Evolutionary conservation across 768 basidiomycete species (phyloP).

Genomic region (Fomitopsis pulvina): DNA sequence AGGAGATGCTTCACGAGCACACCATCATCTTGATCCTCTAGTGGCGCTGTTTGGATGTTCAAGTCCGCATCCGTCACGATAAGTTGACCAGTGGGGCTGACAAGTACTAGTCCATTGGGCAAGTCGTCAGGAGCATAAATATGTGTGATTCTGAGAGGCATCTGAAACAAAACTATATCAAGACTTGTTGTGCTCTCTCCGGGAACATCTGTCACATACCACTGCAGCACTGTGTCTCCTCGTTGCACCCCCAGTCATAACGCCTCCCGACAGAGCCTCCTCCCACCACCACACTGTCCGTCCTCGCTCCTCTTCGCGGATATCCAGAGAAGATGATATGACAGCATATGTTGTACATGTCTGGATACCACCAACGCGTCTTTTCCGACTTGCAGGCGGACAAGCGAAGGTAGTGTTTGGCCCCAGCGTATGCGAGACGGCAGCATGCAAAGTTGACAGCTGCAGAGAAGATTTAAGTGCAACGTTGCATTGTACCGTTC

Average conservation of each 20-base stretch:
- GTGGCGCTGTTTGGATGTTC: constrained; percentile 16
- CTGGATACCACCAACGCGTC: constrained; percentile 25
- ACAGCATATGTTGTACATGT: constrained; percentile 50
- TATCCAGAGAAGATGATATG: constrained; percentile 41
- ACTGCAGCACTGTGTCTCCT: constrained; percentile 35
- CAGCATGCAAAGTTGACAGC: constrained; percentile 59
- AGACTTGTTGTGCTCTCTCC: not conserved
- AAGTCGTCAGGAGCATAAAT: constrained; percentile 28
- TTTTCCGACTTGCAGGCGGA: constrained; percentile 42
- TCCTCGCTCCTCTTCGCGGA: constrained; percentile 33
- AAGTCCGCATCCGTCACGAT: constrained; percentile 26
- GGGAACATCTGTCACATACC: constrained; percentile 29
- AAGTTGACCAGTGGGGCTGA: constrained; percentile 28
- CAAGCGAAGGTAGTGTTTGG: constrained; percentile 57
- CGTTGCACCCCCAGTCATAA: constrained; percentile 19
- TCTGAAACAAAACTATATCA: constrained; percentile 18
- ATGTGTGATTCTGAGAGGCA: constrained; percentile 34
- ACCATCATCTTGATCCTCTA: constrained; percentile 7
- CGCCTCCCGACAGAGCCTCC: constrained; percentile 32
- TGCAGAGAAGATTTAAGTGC: constrained; percentile 18
- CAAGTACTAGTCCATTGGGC: constrained; percentile 23
- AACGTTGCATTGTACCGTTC: too few species aligned
- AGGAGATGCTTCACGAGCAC: constrained; percentile 20
- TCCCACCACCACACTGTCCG: constrained; percentile 59
- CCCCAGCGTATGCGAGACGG: constrained; percentile 63